Conservation (phyloP, 768 basidiomycete genomes). For the Leccinellum albellum region DNA sequence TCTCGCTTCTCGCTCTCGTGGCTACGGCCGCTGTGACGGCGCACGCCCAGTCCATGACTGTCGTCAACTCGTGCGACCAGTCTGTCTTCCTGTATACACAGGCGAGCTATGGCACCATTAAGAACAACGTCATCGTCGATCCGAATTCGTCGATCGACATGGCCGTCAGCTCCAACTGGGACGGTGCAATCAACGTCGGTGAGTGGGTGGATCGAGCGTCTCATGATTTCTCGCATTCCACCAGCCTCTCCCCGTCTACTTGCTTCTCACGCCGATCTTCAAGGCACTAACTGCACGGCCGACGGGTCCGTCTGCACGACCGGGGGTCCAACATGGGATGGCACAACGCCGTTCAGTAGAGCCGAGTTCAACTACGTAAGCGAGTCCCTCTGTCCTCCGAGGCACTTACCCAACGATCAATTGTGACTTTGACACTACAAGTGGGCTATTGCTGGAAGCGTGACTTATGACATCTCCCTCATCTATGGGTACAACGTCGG, state of each 20-base stretch:
- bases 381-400: background rate
- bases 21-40: background rate
- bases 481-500: slow-evolving; percentile 24
- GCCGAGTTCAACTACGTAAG: slow-evolving; percentile 22
- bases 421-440: background rate
- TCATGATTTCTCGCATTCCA: background rate
- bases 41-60: slow-evolving; percentile 22
- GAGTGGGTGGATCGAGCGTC: background rate
- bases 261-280: background rate
- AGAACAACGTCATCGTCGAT: slow-evolving; percentile 17
- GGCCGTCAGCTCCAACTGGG: slow-evolving; percentile 19
- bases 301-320: slow-evolving; percentile 17
- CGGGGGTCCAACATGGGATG: slow-evolving; percentile 20
- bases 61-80: slow-evolving; percentile 21
- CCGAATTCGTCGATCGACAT: slow-evolving; percentile 11
- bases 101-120: slow-evolving; percentile 19
- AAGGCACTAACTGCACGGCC: slow-evolving; percentile 19
- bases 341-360: slow-evolving; percentile 13
- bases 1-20: slow-evolving; percentile 10
- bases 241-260: background rate
- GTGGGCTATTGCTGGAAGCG: slow-evolving; percentile 6
- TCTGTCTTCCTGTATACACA: slow-evolving; percentile 22
- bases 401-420: background rate
- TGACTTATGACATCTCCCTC: slow-evolving; percentile 22
- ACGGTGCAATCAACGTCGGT: slow-evolving; percentile 22